phyloP scores from a whole-genome alignment of 192 early-diverging fungal genomes.

The Dissophora ornata region DNA sequence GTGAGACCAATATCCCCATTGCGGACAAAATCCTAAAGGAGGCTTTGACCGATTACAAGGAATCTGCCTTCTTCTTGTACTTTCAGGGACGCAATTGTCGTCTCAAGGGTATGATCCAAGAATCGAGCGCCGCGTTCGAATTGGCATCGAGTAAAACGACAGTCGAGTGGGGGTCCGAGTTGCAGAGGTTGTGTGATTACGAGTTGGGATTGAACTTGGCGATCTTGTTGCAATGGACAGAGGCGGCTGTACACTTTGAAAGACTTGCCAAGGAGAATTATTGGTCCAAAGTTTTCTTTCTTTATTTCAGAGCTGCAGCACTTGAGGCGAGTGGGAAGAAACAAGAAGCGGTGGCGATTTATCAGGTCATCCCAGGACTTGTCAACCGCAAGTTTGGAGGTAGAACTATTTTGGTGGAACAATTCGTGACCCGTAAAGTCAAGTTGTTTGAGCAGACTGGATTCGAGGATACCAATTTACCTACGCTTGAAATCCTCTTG shows the following conservation, averaged over 20 bases:
- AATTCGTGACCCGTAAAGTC: slow-evolving; percentile 60
- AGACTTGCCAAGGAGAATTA: slow-evolving; percentile 55
- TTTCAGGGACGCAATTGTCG: slow-evolving; percentile 60
- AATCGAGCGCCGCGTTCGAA: slow-evolving; percentile 58
- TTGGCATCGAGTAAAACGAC: slow-evolving; percentile 50
- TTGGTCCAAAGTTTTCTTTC: slow-evolving; percentile 60
- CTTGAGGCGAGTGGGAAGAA: slow-evolving; percentile 68
- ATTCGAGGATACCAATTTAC: slow-evolving; percentile 60
- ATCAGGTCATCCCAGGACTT: slow-evolving; percentile 59
- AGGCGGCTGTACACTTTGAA: slow-evolving; percentile 52
- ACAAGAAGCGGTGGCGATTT: slow-evolving; percentile 77
- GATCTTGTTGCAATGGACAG: slow-evolving; percentile 57
- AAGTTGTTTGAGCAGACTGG: slow-evolving; percentile 58
- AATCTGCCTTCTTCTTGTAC: slow-evolving; percentile 64
- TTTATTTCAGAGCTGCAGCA: slow-evolving; percentile 57
- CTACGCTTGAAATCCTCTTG: slow-evolving; percentile 61
- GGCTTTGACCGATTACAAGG: slow-evolving; percentile 56
- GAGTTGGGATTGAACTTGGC: slow-evolving; percentile 60
- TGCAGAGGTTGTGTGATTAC: slow-evolving; percentile 56
- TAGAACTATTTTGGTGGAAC: slow-evolving; percentile 57
- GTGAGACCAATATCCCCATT: slow-evolving; percentile 53
- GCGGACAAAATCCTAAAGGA: slow-evolving; percentile 59
- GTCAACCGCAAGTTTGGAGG: slow-evolving; percentile 59
- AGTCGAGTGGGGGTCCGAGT: slow-evolving; percentile 49
- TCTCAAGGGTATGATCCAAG: slow-evolving; percentile 59